These are phyloP conservation scores for Sarocladium oryzae DNA, from an alignment of 2,329 filamentous ascomycete genomes.

Conservation along the genomic window DNA sequence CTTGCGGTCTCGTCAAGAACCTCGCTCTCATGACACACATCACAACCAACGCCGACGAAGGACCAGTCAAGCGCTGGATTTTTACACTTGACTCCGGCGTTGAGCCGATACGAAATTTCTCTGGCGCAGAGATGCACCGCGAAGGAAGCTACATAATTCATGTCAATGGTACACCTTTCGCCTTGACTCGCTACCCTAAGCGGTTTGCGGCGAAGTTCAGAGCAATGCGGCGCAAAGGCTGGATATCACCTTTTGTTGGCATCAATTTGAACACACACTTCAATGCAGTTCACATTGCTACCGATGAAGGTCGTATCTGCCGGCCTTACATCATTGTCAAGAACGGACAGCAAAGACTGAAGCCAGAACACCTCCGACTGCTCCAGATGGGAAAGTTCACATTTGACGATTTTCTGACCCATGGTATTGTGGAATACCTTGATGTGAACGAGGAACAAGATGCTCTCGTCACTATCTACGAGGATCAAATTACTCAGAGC, in stretches of 20 bases:
- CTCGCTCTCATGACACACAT: conserved; percentile 98
- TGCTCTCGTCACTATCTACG: conserved; percentile 84
- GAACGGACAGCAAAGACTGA: conserved; percentile 76
- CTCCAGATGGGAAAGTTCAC: conserved; percentile 77
- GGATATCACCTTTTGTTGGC: conserved; percentile 92
- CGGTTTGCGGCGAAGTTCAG: conserved; percentile 80
- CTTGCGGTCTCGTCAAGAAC: conserved; percentile 96
- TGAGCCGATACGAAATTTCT: conserved; percentile 61
- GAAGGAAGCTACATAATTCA: conserved; percentile 84
- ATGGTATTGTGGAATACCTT: conserved; percentile 89
- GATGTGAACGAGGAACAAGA: conserved; percentile 99
- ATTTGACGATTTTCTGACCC: conserved; percentile 89
- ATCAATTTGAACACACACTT: conserved; percentile 95
- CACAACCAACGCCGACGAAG: conserved; percentile 92
- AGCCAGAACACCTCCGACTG: conserved; percentile 68
- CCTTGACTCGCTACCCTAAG: conserved; percentile 79
- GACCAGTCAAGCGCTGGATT: conserved; percentile 78
- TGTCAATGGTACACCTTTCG: conserved; percentile 91
- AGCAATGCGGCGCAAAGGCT: conserved; percentile 78
- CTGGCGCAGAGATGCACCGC: conserved; percentile 78
- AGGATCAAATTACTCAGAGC: conserved; percentile 71
- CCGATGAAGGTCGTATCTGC: conserved; percentile 94
- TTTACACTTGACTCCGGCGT: conserved; percentile 83
- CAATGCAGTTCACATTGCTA: conserved; percentile 87
- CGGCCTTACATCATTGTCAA: conserved; percentile 94